These are phyloP conservation scores for Chrysanthemum seticuspe DNA, from an alignment of 129 eudicot genomes.

Conservation along the genomic window DNA sequence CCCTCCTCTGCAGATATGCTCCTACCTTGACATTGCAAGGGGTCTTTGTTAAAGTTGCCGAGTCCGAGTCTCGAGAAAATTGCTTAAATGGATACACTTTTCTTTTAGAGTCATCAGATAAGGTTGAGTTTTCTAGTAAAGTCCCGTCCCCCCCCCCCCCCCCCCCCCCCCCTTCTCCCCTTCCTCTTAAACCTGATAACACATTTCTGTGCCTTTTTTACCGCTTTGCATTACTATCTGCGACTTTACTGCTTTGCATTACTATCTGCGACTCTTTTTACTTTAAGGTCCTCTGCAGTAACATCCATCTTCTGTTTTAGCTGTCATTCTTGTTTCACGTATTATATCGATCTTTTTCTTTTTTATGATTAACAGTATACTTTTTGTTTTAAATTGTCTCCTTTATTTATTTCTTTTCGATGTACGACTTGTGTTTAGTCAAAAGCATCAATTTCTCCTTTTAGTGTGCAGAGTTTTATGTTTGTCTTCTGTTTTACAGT, in stretches of 20 bases:
- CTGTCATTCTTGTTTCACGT: too few species aligned
- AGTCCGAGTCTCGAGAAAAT: conserved; percentile 68
- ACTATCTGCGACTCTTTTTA: too few species aligned
- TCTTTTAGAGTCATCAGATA: conserved; percentile 57
- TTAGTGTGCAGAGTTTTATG: background rate
- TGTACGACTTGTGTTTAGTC: background rate
- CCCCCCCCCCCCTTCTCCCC: too few species aligned
- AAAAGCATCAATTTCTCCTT: background rate
- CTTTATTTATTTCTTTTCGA: background rate
- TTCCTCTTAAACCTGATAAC: too few species aligned
- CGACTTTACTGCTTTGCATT: too few species aligned
- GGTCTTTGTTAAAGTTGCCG: conserved; percentile 52
- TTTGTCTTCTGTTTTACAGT: conserved; percentile 44
- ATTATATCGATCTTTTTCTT: too few species aligned
- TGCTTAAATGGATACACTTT: conserved; percentile 81
- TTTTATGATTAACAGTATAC: too few species aligned
- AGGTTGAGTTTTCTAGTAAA: conserved; percentile 40
- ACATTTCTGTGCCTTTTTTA: too few species aligned
- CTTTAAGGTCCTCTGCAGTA: too few species aligned
- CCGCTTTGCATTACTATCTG: too few species aligned
- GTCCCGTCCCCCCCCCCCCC: too few species aligned
- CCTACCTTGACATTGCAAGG: conserved; percentile 67
- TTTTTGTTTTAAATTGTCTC: background rate
- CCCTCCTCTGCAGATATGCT: conserved; percentile 48
- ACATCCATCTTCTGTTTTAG: too few species aligned